Conservation (phyloP, 2,329 filamentous ascomycete species). For the Fusarium tuaranense region DNA sequence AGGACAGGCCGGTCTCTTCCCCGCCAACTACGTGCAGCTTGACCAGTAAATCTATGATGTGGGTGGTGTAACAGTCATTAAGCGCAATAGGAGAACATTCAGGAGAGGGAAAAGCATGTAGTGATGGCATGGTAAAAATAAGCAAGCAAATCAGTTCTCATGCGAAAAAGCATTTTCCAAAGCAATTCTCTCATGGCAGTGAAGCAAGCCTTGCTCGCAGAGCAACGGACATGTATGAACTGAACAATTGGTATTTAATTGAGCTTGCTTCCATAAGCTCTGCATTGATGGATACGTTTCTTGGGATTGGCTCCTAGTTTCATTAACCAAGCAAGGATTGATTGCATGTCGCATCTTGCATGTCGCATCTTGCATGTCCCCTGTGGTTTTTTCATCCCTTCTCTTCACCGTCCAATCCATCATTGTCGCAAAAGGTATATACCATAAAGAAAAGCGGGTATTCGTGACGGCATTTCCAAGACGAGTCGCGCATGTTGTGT, state of each 20-base stretch:
- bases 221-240: background rate
- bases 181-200: background rate
- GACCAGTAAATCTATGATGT: constrained; percentile 46
- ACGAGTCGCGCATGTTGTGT: constrained; percentile 2
- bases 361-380: constrained; percentile 19
- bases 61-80: background rate
- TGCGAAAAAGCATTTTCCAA: constrained; percentile 1
- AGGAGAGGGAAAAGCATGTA: constrained; percentile 27
- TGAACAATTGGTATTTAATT: background rate
- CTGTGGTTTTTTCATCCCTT: background rate
- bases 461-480: constrained; percentile 25
- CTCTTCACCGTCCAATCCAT: constrained; percentile 6
- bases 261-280: background rate
- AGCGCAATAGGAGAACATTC: constrained; percentile 12
- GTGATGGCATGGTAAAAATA: constrained; percentile 33
- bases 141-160: constrained; percentile 39
- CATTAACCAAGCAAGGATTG: background rate
- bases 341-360: background rate
- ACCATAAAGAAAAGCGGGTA: constrained; percentile 3
- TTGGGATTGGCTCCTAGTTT: background rate
- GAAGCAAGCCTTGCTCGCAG: background rate
- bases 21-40: constrained; percentile 76
- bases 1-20: constrained; percentile 86
- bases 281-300: background rate
- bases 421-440: constrained; percentile 13